Evolutionary conservation across 1,284 basidiomycete genomes (phyloP).

Genomic region (Cryptococcus maquisensis): DNA sequence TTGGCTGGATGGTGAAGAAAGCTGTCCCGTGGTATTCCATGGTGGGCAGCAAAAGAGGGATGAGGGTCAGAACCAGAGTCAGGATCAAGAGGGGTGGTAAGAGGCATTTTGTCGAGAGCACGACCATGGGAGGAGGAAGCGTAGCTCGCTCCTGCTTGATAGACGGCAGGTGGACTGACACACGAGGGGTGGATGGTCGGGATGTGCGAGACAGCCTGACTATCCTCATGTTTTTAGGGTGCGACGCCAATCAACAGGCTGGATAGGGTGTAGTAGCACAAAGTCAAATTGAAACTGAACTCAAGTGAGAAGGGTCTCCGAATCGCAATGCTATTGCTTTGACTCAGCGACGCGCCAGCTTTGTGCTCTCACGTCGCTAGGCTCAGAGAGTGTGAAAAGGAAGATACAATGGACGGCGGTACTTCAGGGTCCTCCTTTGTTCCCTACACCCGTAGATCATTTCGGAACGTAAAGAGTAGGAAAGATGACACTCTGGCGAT

Average conservation of each 20-base stretch:
- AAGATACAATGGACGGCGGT: no score
- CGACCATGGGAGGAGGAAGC: not conserved
- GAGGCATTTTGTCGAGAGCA: not conserved
- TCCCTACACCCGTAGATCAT: no score
- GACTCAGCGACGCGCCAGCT: no score
- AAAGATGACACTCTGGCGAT: no score
- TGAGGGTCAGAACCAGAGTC: slow-evolving; percentile 1
- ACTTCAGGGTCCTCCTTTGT: no score
- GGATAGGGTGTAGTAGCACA: not conserved
- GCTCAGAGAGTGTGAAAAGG: no score
- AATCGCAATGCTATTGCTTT: no score
- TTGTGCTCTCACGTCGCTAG: no score
- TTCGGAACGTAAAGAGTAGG: no score
- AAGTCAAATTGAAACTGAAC: no score
- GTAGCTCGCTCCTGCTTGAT: not conserved
- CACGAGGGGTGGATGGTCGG: not conserved
- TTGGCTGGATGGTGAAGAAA: slow-evolving; percentile 4
- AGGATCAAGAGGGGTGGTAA: slow-evolving; percentile 1
- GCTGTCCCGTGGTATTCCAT: not conserved
- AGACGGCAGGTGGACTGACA: no score
- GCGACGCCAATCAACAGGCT: not conserved
- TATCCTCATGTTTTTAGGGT: not conserved
- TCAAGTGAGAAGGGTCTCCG: no score
- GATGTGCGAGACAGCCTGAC: not conserved
- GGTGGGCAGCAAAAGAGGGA: slow-evolving; percentile 8